Evolutionary conservation across 2,329 filamentous ascomycete species (phyloP).

Genomic region (Botrytis elliptica): DNA sequence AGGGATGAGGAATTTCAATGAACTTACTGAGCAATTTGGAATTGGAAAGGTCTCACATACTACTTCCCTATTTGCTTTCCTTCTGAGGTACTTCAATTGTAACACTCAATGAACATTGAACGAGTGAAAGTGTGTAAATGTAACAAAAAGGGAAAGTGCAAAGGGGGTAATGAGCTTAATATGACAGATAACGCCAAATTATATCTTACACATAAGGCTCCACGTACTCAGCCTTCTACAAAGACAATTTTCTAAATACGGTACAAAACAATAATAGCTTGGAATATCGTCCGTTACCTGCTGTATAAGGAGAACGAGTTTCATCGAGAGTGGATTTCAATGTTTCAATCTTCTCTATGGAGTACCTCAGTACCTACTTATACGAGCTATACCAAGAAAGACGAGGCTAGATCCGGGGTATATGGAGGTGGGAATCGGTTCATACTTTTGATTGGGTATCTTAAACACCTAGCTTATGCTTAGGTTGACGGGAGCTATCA

Average conservation of each 20-base stretch:
- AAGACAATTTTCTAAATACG: slow-evolving; percentile 6
- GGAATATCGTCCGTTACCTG: neutral
- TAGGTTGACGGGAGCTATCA: neutral
- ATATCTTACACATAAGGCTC: slow-evolving; percentile 8
- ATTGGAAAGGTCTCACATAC: slow-evolving; percentile 13
- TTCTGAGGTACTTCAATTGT: neutral
- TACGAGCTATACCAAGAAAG: neutral
- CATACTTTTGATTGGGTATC: slow-evolving; percentile 23
- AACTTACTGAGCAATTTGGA: slow-evolving; percentile 13
- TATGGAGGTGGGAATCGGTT: neutral
- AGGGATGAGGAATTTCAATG: slow-evolving; percentile 14
- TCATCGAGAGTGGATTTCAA: neutral
- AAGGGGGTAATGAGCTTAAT: slow-evolving; percentile 10
- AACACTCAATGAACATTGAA: neutral
- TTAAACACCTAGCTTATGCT: neutral
- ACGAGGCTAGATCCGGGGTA: slow-evolving; percentile 15
- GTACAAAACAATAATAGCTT: neutral
- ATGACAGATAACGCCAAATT: slow-evolving; percentile 13
- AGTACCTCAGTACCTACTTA: neutral
- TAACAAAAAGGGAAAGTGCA: neutral
- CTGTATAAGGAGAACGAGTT: neutral
- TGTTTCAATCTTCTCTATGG: neutral
- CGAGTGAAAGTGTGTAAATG: neutral
- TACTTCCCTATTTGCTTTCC: slow-evolving; percentile 11
- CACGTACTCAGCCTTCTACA: slow-evolving; percentile 2